Evolutionary conservation across 2,329 filamentous ascomycete species (phyloP).

Genomic region (Thermothelomyces thermophilus): DNA sequence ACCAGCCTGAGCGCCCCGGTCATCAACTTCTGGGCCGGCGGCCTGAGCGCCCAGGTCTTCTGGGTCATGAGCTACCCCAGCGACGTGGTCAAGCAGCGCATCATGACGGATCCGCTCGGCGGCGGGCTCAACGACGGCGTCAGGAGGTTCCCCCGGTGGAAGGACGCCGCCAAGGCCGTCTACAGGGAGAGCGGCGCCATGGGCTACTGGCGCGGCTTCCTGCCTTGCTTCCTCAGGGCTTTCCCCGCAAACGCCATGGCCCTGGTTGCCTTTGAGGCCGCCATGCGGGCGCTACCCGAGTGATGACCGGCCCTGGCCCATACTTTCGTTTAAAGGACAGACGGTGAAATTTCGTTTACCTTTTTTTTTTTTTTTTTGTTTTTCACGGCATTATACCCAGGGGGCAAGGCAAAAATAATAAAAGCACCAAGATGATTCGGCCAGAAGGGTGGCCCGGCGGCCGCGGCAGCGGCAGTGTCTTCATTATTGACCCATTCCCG

Average conservation of each 20-base stretch:
- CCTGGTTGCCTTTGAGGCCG: slow-evolving; percentile 84
- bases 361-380: too few species aligned
- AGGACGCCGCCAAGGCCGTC: slow-evolving; percentile 69
- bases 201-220: slow-evolving; percentile 88
- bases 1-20: slow-evolving; percentile 69
- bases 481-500: slow-evolving; percentile 23
- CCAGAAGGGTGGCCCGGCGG: slow-evolving; percentile 18
- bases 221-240: slow-evolving; percentile 87
- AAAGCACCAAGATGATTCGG: slow-evolving; percentile 6
- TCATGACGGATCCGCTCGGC: slow-evolving; percentile 92
- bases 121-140: slow-evolving; percentile 60
- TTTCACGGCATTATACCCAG: slow-evolving; percentile 14
- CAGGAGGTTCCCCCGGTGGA: slow-evolving; percentile 67
- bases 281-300: slow-evolving; percentile 63
- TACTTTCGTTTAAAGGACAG: too few species aligned
- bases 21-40: slow-evolving; percentile 96
- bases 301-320: background rate
- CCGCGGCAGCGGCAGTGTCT: slow-evolving; percentile 18
- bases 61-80: slow-evolving; percentile 90
- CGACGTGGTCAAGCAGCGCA: slow-evolving; percentile 89
- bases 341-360: too few species aligned
- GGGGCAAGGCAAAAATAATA: background rate
- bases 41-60: slow-evolving; percentile 86
- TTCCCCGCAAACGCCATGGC: slow-evolving; percentile 96
- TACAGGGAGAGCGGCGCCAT: slow-evolving; percentile 67